Evolutionary conservation across 148 eudicot species (phyloP).

Genomic region (Beta vulgaris): DNA sequence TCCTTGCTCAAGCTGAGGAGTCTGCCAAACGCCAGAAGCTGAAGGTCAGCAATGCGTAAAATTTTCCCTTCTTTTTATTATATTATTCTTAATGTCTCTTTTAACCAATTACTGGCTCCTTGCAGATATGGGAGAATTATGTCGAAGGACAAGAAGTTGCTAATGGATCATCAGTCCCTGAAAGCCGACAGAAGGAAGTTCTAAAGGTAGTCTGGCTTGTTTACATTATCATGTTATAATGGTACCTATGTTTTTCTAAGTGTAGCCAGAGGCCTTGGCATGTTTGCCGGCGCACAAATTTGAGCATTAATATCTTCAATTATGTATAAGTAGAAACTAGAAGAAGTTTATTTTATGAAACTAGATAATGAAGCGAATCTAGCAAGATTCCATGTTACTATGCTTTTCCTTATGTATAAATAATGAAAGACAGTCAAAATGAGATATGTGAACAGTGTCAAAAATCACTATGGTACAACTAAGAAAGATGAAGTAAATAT

Average conservation of each 20-base stretch:
- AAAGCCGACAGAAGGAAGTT: constrained; percentile 74
- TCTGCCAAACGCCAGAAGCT: constrained; percentile 84
- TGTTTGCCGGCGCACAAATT: too few relatives aligned
- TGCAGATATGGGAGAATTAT: constrained; percentile 92
- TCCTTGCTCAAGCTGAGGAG: constrained; percentile 80
- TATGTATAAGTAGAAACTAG: too few relatives aligned
- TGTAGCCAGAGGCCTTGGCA: too few relatives aligned
- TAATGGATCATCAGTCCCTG: constrained; percentile 46
- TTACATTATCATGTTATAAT: background rate
- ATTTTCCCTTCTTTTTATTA: background rate
- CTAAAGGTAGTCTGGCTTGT: constrained; percentile 47
- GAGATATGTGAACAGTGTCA: too few relatives aligned
- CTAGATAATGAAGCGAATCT: too few relatives aligned
- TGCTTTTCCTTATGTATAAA: too few relatives aligned
- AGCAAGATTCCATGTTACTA: too few relatives aligned
- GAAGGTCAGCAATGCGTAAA: constrained; percentile 47
- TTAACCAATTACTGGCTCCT: constrained; percentile 10
- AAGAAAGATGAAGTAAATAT: too few relatives aligned
- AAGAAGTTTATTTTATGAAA: too few relatives aligned
- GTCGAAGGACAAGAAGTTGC: constrained; percentile 89
- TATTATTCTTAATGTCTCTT: background rate
- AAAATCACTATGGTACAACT: too few relatives aligned
- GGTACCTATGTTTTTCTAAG: background rate
- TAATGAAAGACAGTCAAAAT: too few relatives aligned
- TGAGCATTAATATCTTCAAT: too few relatives aligned